Evolutionary conservation across 768 basidiomycete genomes (phyloP).

Genomic region (Auricularia sp.): DNA sequence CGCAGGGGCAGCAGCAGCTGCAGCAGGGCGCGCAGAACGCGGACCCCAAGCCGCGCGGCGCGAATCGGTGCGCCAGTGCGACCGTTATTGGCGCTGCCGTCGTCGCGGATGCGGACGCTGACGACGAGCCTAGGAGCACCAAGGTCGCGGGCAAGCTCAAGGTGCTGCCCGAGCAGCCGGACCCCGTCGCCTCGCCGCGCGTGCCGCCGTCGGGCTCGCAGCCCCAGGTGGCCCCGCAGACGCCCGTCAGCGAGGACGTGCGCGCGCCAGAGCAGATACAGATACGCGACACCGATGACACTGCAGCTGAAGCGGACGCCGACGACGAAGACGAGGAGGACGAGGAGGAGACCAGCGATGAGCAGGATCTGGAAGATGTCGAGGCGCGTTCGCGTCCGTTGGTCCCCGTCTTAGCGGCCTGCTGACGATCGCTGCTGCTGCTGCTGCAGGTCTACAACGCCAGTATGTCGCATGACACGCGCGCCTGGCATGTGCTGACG

Average conservation of each 20-base stretch:
- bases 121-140: conserved; percentile 39
- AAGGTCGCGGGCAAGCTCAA: conserved; percentile 81
- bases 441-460: conserved; percentile 62
- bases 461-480: background rate
- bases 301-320: conserved; percentile 60
- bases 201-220: conserved; percentile 7
- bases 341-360: conserved; percentile 24
- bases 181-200: conserved; percentile 29
- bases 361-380: conserved; percentile 38
- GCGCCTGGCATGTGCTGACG: background rate
- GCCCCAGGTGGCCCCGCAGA: conserved; percentile 18
- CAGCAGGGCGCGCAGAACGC: background rate
- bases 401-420: background rate
- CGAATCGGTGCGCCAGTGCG: conserved; percentile 28
- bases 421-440: background rate
- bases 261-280: conserved; percentile 29
- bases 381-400: conserved; percentile 34
- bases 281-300: conserved; percentile 11
- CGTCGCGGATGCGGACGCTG: background rate
- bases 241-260: conserved; percentile 32
- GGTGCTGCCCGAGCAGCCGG: conserved; percentile 78
- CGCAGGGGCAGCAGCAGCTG: too few relatives aligned
- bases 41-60: conserved; percentile 55
- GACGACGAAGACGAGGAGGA: conserved; percentile 52
- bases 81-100: background rate